Evolutionary conservation across 2,329 filamentous ascomycete genomes (phyloP).

Genomic region (Pseudocercospora vitis): DNA sequence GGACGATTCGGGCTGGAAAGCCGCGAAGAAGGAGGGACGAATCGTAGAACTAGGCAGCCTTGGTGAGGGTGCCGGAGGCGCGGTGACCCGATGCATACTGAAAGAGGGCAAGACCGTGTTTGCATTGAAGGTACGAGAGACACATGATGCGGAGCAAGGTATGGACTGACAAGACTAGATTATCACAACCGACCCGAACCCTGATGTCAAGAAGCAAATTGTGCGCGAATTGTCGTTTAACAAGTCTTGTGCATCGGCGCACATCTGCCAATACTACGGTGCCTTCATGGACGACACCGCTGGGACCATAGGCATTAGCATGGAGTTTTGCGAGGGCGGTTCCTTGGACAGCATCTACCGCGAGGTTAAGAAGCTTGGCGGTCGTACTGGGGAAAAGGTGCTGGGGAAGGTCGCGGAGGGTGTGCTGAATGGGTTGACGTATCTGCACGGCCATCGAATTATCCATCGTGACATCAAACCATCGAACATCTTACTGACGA

Average conservation of each 20-base stretch:
- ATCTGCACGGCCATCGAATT: conserved; percentile 92
- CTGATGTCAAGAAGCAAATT: conserved; percentile 98
- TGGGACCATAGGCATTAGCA: conserved; percentile 94
- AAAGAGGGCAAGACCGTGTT: conserved; percentile 93
- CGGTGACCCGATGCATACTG: conserved; percentile 85
- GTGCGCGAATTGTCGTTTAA: conserved; percentile 95
- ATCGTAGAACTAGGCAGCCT: conserved; percentile 86
- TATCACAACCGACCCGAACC: conserved; percentile 96
- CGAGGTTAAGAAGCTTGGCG: conserved; percentile 92
- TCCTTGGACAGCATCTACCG: conserved; percentile 96
- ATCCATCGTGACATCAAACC: conserved; percentile 99
- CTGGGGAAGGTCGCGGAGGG: conserved; percentile 95
- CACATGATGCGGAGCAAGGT: not conserved
- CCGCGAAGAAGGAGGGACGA: conserved; percentile 82
- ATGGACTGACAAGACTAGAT: conserved; percentile 59
- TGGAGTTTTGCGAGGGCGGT: conserved; percentile 98
- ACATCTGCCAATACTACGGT: conserved; percentile 97
- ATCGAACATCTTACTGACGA: conserved; percentile 91
- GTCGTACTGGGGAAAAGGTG: conserved; percentile 94
- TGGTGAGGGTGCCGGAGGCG: conserved; percentile 92
- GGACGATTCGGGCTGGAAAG: conserved; percentile 92
- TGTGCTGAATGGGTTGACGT: conserved; percentile 88
- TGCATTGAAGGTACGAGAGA: conserved; percentile 75
- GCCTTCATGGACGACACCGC: conserved; percentile 96
- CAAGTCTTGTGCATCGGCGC: conserved; percentile 91